Evolutionary conservation across 139 green algal species (phyloP).

Genomic region (Picochlorum sp.): DNA sequence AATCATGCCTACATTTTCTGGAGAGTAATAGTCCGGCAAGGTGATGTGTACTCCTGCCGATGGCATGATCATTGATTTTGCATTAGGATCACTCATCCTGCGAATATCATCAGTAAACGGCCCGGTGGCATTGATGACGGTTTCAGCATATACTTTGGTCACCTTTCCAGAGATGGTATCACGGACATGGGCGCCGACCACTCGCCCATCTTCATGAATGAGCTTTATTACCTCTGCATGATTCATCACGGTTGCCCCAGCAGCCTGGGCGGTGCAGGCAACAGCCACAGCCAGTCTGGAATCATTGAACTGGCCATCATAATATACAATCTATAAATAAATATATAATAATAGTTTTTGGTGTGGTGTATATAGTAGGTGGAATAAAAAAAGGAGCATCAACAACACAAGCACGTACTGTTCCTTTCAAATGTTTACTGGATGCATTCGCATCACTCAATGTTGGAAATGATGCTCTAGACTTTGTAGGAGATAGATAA

Average conservation of each 20-base stretch:
- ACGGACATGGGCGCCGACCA: constrained; percentile 57
- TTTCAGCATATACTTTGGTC: constrained; percentile 26
- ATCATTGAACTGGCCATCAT: constrained; percentile 97
- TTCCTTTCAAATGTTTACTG: constrained; percentile 40
- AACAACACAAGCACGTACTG: constrained; percentile 51
- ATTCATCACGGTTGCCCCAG: constrained; percentile 79
- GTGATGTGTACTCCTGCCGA: constrained; percentile 84
- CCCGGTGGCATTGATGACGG: constrained; percentile 87
- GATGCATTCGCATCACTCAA: constrained; percentile 37
- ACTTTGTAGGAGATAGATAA: constrained; percentile 58
- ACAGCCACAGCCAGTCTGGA: constrained; percentile 76
- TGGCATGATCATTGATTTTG: constrained; percentile 61
- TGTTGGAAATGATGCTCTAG: constrained; percentile 56
- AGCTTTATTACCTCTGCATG: constrained; percentile 61
- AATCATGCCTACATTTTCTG: constrained; percentile 76
- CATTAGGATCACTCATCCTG: constrained; percentile 21
- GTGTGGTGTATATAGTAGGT: not conserved
- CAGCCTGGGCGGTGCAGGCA: constrained; percentile 76
- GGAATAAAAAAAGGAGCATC: constrained; percentile 24
- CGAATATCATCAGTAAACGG: constrained; percentile 63
- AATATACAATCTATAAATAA: constrained; percentile 70
- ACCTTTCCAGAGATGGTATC: constrained; percentile 47
- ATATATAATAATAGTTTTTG: no score
- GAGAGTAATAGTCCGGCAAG: constrained; percentile 89
- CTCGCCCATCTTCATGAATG: constrained; percentile 75